These are phyloP conservation scores for Myochromella boudieri DNA, from an alignment of 768 basidiomycete species.

Conservation along the genomic window DNA sequence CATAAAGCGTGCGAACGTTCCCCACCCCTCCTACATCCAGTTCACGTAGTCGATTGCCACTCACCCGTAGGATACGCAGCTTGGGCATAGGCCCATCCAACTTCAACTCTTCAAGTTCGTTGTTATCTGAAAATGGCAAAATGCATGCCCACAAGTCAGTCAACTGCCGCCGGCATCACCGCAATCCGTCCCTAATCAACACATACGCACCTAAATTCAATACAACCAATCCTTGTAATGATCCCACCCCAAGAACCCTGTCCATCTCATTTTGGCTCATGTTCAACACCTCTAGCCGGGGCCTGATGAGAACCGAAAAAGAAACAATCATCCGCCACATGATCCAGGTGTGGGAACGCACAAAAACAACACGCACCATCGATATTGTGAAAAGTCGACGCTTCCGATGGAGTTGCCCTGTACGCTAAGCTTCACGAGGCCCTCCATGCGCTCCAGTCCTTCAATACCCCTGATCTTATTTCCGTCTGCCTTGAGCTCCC, in stretches of 20 bases:
- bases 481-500: constrained; percentile 87
- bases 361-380: constrained; percentile 56
- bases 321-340: constrained; percentile 11
- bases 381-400: constrained; percentile 58
- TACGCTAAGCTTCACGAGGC: constrained; percentile 81
- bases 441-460: constrained; percentile 77
- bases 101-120: constrained; percentile 57
- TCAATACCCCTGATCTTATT: constrained; percentile 75
- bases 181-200: constrained; percentile 11
- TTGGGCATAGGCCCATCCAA: constrained; percentile 57
- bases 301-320: constrained; percentile 35
- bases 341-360: constrained; percentile 13
- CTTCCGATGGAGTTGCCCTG: constrained; percentile 68
- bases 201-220: constrained; percentile 79
- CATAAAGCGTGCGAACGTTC: constrained; percentile 85
- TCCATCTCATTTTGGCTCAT: constrained; percentile 73
- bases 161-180: constrained; percentile 10
- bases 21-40: constrained; percentile 65
- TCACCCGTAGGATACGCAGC: constrained; percentile 82
- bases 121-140: constrained; percentile 70
- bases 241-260: constrained; percentile 56
- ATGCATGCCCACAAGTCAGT: constrained; percentile 7
- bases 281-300: constrained; percentile 78
- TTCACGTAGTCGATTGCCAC: constrained; percentile 72
- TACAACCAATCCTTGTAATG: constrained; percentile 61